phyloP scores from a whole-genome alignment of 1,284 basidiomycete genomes.

The Moesziomyces globuligerus region DNA sequence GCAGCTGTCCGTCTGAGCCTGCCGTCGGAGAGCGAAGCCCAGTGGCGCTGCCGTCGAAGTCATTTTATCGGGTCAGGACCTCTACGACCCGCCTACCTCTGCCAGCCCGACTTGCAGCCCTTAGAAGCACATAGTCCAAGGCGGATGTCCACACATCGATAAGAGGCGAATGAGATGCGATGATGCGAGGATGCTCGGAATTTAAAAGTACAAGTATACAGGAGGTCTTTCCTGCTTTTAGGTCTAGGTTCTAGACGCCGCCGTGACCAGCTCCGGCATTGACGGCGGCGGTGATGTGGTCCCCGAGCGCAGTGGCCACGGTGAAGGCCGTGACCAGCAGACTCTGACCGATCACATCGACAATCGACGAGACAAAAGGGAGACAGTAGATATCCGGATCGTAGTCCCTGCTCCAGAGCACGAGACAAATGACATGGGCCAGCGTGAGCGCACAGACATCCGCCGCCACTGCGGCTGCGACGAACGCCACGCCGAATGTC shows the following conservation, averaged over 20 bases:
- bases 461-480: slow-evolving; percentile 16
- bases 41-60: too few relatives aligned
- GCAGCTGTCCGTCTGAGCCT: too few relatives aligned
- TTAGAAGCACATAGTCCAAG: too few relatives aligned
- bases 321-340: slow-evolving; percentile 73
- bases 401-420: slow-evolving; percentile 81
- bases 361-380: slow-evolving; percentile 86
- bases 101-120: too few relatives aligned
- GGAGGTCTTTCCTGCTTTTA: too few relatives aligned
- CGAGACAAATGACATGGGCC: slow-evolving; percentile 77
- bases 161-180: not conserved
- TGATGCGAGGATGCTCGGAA: not conserved
- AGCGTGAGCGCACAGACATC: slow-evolving; percentile 74
- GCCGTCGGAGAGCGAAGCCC: too few relatives aligned
- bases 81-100: too few relatives aligned
- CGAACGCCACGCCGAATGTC: slow-evolving; percentile 50
- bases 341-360: slow-evolving; percentile 90
- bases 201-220: slow-evolving; percentile 38
- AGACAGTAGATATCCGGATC: slow-evolving; percentile 90
- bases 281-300: slow-evolving; percentile 46
- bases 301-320: slow-evolving; percentile 67
- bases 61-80: too few relatives aligned
- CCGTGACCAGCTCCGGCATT: slow-evolving; percentile 52
- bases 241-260: slow-evolving; percentile 28
- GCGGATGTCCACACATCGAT: too few relatives aligned